Conservation (phyloP, 2,329 filamentous ascomycete genomes). For the Truncatella angustata region DNA sequence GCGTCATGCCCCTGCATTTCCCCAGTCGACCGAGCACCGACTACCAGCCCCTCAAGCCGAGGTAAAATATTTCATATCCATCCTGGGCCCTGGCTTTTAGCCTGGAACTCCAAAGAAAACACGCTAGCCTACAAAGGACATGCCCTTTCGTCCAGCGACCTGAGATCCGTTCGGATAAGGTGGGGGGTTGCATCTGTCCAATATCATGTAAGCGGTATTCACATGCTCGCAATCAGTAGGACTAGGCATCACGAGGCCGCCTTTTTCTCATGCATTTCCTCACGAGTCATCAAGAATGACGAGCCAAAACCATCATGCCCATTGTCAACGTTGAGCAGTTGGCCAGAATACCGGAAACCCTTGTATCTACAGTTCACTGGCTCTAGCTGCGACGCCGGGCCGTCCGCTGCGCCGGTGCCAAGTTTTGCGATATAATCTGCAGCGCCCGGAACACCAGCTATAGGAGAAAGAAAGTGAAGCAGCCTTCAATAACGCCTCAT, state of each 20-base stretch:
- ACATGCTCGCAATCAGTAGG: not conserved
- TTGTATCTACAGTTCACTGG: too few relatives aligned
- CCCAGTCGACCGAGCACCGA: constrained; percentile 10
- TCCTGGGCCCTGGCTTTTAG: too few relatives aligned
- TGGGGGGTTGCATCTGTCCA: not conserved
- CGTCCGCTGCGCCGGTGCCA: too few relatives aligned
- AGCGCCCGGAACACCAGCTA: too few relatives aligned
- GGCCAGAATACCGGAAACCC: too few relatives aligned
- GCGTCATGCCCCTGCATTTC: not conserved
- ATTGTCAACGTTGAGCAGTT: not conserved
- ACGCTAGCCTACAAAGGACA: not conserved
- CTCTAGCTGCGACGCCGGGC: too few relatives aligned
- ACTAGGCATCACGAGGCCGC: too few relatives aligned
- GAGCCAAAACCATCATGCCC: not conserved
- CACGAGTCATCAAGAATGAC: not conserved
- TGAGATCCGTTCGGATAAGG: not conserved
- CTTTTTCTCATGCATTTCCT: not conserved
- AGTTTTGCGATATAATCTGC: too few relatives aligned
- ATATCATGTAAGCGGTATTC: not conserved
- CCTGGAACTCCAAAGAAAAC: too few relatives aligned
- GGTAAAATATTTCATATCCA: constrained; percentile 8
- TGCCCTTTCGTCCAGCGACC: not conserved
- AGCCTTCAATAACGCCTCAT: too few relatives aligned
- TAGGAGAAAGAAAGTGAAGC: too few relatives aligned
- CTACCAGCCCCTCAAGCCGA: constrained; percentile 11